Base-by-base conservation (phyloP, 495 filamentous ascomycete genomes). In the Podospora fimiseda region DNA sequence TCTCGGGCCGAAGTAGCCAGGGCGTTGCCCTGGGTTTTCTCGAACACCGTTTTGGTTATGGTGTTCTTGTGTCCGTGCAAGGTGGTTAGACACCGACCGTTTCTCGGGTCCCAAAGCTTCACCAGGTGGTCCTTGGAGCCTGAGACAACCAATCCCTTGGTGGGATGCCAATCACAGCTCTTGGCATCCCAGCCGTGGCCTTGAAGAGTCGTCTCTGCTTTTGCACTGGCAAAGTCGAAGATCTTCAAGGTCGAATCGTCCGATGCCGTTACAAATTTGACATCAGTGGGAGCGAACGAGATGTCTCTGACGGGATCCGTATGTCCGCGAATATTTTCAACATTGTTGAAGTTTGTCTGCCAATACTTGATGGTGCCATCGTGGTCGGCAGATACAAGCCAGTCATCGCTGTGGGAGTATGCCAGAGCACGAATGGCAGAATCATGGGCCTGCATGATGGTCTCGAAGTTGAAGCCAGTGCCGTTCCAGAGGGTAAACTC, bases 401-500 rank as follows among this genome's bases (percentile, higher is more conserved):
- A 97, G 66, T 97, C 93, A 62, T 94, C 88, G 60, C 84, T 92
- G 71, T 96, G 90, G 6, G 92, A 92, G 74, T 95, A 98, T 43
- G 77, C 79, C 44, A 92, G 75, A 18, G 88, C 88, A 50, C 93
- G 86, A 56, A 98, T 92, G 48, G 90, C 90, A 38, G 84, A 82
- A 69, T 98, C 94, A 67, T 98, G 93, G 36, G 93, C 93, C 69
- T 95, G 90, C 87, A 95, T 94, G 37, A 96, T 96, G 1, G 93
- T 98, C 73, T 98, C 93, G 61, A 98, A 98, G 66, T 98, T 98
- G 76, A 98, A 98, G 1, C 89, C 93, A 43, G 89, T 96, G 52
- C 93, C 93, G 67, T 98, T 98, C 93, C 93, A 98, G 3, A 98
- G 72, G 43, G 94, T 98, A 60, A 98, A 98, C 66, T 98, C 93